Evolutionary conservation across 495 filamentous ascomycete species (phyloP).

Genomic region (Penicillium cataractarum): DNA sequence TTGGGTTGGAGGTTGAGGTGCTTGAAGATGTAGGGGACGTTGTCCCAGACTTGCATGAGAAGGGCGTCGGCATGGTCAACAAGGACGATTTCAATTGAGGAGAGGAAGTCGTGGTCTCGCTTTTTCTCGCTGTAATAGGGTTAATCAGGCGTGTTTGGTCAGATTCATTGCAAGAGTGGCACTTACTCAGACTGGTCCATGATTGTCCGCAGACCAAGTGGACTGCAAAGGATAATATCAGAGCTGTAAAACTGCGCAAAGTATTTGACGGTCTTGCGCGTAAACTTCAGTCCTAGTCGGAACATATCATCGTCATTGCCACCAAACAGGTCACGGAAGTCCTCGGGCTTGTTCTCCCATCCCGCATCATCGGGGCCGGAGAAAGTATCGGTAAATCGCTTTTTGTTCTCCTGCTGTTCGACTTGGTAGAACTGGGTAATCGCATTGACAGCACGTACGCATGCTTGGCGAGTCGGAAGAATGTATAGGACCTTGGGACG

Average conservation of each 20-base stretch:
- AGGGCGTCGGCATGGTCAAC: conserved; percentile 92
- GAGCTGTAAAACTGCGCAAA: conserved; percentile 96
- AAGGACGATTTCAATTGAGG: conserved; percentile 86
- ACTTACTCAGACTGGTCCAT: conserved; percentile 70
- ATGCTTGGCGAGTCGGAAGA: conserved; percentile 83
- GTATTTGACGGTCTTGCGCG: conserved; percentile 90
- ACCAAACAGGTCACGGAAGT: conserved; percentile 87
- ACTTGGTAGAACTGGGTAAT: conserved; percentile 74
- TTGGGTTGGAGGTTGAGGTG: conserved; percentile 90
- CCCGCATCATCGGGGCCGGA: conserved; percentile 63
- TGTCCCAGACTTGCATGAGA: conserved; percentile 98
- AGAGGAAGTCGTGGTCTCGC: conserved; percentile 87
- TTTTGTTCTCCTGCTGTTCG: conserved; percentile 93
- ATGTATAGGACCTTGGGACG: conserved; percentile 90
- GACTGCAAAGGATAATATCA: conserved; percentile 89
- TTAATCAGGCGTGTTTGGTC: conserved; percentile 17
- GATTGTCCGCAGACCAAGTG: conserved; percentile 85
- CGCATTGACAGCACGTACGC: conserved; percentile 72
- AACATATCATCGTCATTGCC: conserved; percentile 98
- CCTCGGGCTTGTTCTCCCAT: conserved; percentile 74
- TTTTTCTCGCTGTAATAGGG: conserved; percentile 60
- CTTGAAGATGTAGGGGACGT: conserved; percentile 85
- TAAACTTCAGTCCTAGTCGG: conserved; percentile 90
- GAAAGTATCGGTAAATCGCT: conserved; percentile 85
- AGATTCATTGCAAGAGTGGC: not conserved